Base-by-base conservation (phyloP, 495 filamentous ascomycete genomes). In the Cercophora sp. region DNA sequence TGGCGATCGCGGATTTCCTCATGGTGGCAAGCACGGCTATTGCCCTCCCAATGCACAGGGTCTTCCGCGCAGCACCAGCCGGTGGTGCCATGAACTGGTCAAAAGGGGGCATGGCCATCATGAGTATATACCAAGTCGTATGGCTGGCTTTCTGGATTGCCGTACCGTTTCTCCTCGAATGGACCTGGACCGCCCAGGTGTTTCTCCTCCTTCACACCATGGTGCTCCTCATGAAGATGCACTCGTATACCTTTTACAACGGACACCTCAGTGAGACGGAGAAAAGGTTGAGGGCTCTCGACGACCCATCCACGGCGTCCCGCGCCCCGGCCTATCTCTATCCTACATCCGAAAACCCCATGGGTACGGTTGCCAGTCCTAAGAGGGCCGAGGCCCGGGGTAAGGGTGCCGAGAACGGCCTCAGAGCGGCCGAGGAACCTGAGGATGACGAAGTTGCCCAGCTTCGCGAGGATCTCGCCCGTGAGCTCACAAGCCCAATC, bases 161-260 rank as follows among this genome's bases (percentile, higher is more conserved):
- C 76, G 87, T 89, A 69, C 93, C 93, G 1, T 98, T 98, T 57
- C 71, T 85, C 61, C 69, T 90, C n/a, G 73, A 81, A 16, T 98
- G 93, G 93, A 89, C 91, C 1, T 84, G 81, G 81, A 98, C 93
- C 5, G 86, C 92, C 22, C 93, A 98, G 64, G 93, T 97, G 35
- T 97, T 91, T 68, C 84, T 98, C 55, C 86, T 91, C 10, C 79
- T 98, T 13, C 93, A 98, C 65, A 85, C 89, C 31, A 79, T 98
- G 63, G 84, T 87, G 11, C 74, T 98, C 5, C 82, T 96, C 22
- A 98, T 98, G 93, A 98, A 98, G 73, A 89, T 98, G 78, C 93
- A 98, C 63, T 96, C 91, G 0, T 98, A 96, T 63, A 86, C 89
- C 22, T 97, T 96, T 70, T 98, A 98, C 72, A 96, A 93, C 62